Evolutionary conservation across 208 protist genomes (phyloP).

Genomic region (Wallacemonas collosoma): DNA sequence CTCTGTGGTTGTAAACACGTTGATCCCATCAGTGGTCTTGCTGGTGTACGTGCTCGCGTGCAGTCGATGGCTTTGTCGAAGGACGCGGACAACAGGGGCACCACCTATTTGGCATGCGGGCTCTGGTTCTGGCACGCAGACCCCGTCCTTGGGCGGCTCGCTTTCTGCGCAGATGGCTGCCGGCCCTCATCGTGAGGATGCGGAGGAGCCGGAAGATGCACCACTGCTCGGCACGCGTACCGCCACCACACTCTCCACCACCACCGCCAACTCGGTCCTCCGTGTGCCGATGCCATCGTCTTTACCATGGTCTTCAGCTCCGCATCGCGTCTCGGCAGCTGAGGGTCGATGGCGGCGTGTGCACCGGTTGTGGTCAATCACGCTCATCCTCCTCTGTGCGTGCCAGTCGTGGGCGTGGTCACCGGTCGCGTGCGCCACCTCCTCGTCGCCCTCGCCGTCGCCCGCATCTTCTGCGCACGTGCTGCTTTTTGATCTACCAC

Average conservation of each 20-base stretch:
- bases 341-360: neutral
- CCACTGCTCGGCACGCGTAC: no score
- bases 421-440: neutral
- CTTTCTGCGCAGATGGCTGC: no score
- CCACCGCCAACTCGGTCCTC: no score
- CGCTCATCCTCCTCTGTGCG: neutral
- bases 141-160: neutral
- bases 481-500: neutral
- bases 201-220: no score
- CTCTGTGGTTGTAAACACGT: conserved; percentile 14
- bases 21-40: conserved; percentile 22
- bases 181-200: neutral
- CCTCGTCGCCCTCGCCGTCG: neutral
- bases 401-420: neutral
- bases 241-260: no score
- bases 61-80: conserved; percentile 19
- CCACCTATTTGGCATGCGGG: conserved; percentile 6
- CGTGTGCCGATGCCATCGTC: no score
- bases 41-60: conserved; percentile 21
- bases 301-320: no score
- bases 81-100: neutral
- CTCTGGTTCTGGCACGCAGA: neutral
- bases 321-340: neutral
- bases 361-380: conserved; percentile 1
- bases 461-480: neutral